Base-by-base conservation (phyloP, 2,329 filamentous ascomycete genomes). In the Beauveria brongniartii region DNA sequence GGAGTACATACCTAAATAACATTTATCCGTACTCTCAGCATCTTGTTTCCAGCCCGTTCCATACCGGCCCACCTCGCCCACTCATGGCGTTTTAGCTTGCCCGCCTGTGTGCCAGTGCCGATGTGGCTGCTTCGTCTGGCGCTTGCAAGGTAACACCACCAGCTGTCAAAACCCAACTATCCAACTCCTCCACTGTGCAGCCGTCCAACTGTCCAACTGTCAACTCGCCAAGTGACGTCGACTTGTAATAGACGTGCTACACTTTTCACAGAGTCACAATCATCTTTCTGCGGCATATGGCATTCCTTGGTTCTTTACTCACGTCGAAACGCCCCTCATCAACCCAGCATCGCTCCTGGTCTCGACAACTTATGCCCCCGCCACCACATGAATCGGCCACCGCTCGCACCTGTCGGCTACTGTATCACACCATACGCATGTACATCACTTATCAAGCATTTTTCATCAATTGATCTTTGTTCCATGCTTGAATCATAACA, bases 401-500 rank as follows among this genome's bases (percentile, higher is more conserved):
- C n/a, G 43, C 43, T 22, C 16, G n/a, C 14, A 22, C 4, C 8
- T 9, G 20, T 44, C n/a, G 12, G 3, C 20, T 10, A 24, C 9
- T 46, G 47, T 50, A 30, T 34, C n/a, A 53, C 12, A 37, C 12
- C 12, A 37, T 37, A 2, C 34, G 34, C 34, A 37, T 37, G 2
- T 16, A 37, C 34, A 37, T 37, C 12, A 37, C 34, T 6, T 16
- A 37, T 37, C 34, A 14, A 37, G 34, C 34, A 37, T 37, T 37
- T 37, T 37, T 37, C 5, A 37, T 50, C 46, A 30, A 47, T 37
- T 46, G 43, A 24, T 28, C 30, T 43, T 59, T 48, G 28, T 52
- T 18, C 37, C 48, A 52, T 59, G 12, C 52, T 43, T 59, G 41
- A 56, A 61, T 55, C 59, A 61, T 55, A 55, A 55, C 44, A 54